Base-by-base conservation (phyloP, 495 filamentous ascomycete genomes). In the Monascus purpureus region DNA sequence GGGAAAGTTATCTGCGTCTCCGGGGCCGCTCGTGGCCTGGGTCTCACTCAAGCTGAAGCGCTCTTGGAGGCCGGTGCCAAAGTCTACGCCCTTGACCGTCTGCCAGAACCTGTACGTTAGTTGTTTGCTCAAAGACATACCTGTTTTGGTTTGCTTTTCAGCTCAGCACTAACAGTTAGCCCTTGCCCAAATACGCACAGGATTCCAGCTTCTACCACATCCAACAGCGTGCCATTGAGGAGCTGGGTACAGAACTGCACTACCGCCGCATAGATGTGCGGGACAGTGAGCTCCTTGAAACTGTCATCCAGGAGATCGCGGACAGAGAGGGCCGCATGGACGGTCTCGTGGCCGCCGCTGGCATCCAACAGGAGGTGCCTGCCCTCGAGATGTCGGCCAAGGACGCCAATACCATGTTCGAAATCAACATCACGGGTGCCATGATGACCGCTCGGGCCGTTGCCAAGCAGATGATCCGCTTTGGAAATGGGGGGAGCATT, bases 251-350 rank as follows among this genome's bases (percentile, higher is more conserved):
- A 13, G 68, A 71, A 26, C 49, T 93, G 20, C 59, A 72, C 37
- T 92, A 93, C 61, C 79, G 80, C 49, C 76, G 75, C 38, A 76
- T 90, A 35, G 84, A 93, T 48, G 83, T 93, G 15, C 77, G 82
- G n/a, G 73, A 87, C 47, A 76, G 77, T 14, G 58, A 67, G 13
- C 54, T 67, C 5, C 62, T 95, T 17, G 76, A 83, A 48, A 55
- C 59, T 22, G 68, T 80, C 17, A 61, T 92, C 27, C 62, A 67
- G 37, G 63, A 62, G 8, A 92, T 93, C 29, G 80, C 71, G 14
- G 63, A 72, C 19, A 63, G 65, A 20, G 74, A 88, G 42, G 77
- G 79, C 4, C 71, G 80, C 13, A 57, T 87, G 39, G 79, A 87
- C 42, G 82, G 81, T 2, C 49, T 83, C 22, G 63, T 87, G n/a